A percentile compares a stretch with the other conserved stretches of the same genome.
phyloP scores from a whole-genome alignment of 2,329 filamentous ascomycete species.

The Fusarium duplospermum region DNA sequence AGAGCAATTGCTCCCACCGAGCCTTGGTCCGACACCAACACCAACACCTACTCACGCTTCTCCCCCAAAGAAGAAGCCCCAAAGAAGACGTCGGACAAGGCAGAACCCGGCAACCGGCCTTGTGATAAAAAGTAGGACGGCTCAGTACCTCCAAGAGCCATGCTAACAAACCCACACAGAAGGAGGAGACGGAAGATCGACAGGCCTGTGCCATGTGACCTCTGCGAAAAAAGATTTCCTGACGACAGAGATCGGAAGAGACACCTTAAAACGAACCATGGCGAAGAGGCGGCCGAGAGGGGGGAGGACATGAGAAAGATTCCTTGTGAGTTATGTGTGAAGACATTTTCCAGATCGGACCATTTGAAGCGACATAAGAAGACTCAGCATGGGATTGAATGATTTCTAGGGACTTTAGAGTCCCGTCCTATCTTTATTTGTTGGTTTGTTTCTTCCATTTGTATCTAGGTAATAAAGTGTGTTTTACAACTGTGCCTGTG shows the following conservation, averaged over 20 bases:
- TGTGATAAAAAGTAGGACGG: slow-evolving; percentile 20
- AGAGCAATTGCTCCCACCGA: not conserved
- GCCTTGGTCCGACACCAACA: not conserved
- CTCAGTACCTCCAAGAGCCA: rapidly evolving
- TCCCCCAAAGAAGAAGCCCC: not conserved
- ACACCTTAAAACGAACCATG: slow-evolving; percentile 8
- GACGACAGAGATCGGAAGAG: slow-evolving; percentile 3
- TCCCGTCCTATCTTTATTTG: not conserved
- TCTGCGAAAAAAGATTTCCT: slow-evolving; percentile 15
- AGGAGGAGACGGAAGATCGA: slow-evolving; percentile 9
- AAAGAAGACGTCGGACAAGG: slow-evolving; percentile 4
- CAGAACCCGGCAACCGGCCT: slow-evolving; percentile 1
- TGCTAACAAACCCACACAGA: slow-evolving; percentile 1
- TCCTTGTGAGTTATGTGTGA: not conserved
- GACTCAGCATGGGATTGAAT: slow-evolving; percentile 13
- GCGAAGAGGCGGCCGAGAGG: not conserved
- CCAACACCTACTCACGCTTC: not conserved
- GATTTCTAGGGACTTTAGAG: not conserved
- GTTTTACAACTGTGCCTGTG: not conserved
- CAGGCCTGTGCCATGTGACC: slow-evolving; percentile 8
- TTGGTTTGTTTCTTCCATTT: slow-evolving; percentile 1
- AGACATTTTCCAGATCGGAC: slow-evolving; percentile 11
- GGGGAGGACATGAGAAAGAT: not conserved
- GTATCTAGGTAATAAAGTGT: slow-evolving; percentile 1
- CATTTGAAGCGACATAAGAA: slow-evolving; percentile 12